These are phyloP conservation scores for Spergularia bocconei DNA, from an alignment of 148 eudicot species.

Conservation along the genomic window DNA sequence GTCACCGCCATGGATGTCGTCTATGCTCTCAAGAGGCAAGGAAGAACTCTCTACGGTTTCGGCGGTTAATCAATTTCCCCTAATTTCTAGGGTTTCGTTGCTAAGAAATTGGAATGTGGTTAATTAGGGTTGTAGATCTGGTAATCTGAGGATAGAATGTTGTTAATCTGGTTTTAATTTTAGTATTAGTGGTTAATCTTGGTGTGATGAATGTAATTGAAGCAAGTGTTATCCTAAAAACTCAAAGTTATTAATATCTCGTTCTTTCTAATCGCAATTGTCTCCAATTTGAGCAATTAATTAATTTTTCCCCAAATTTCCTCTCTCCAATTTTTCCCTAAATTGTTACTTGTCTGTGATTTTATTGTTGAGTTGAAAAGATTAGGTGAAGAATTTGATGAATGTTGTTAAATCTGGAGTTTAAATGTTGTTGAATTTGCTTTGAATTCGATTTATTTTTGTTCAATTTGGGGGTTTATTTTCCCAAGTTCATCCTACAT, in stretches of 20 bases:
- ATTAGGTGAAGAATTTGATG: too few species aligned
- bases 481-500: too few species aligned
- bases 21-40: constrained; percentile 44
- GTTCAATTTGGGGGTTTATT: too few species aligned
- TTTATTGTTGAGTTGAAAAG: neutral
- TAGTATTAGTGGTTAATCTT: neutral
- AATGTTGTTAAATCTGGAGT: too few species aligned
- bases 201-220: constrained; percentile 19
- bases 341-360: neutral
- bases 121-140: constrained; percentile 17
- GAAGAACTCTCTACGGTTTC: constrained; percentile 44
- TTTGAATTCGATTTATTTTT: too few species aligned
- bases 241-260: constrained; percentile 11
- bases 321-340: too few species aligned
- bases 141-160: neutral
- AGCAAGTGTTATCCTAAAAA: neutral
- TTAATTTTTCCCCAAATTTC: neutral
- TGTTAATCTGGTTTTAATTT: neutral
- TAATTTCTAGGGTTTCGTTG: constrained; percentile 16
- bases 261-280: neutral
- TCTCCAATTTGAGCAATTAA: too few species aligned
- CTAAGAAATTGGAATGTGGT: neutral
- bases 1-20: constrained; percentile 53
- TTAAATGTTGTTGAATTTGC: too few species aligned
- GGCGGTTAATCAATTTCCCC: constrained; percentile 27